phyloP scores from a whole-genome alignment of 148 eudicot genomes.

The Oxyria digyna region DNA sequence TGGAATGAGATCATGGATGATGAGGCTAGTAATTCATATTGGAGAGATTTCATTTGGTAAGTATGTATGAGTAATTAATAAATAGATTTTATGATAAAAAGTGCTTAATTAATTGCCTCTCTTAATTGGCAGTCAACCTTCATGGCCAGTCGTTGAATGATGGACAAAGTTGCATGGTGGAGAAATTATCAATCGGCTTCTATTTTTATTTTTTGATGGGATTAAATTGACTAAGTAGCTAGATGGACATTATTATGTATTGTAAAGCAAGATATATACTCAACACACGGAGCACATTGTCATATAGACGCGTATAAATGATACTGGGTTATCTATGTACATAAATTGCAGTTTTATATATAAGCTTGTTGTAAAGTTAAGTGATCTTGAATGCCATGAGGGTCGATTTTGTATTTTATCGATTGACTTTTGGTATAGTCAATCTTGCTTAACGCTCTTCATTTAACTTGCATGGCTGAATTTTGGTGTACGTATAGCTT shows the following conservation, averaged over 20 bases:
- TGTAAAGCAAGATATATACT: not conserved
- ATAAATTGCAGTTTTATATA: not conserved
- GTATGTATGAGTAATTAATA: not conserved
- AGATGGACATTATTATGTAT: not conserved
- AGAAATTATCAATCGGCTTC: not conserved
- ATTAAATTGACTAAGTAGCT: not conserved
- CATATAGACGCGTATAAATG: not conserved
- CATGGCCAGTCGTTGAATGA: conserved; percentile 20
- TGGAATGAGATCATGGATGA: conserved; percentile 29
- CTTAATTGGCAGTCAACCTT: conserved; percentile 33
- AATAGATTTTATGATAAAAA: too few species aligned
- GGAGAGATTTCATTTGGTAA: conserved; percentile 43
- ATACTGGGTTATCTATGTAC: not conserved
- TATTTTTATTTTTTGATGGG: not conserved
- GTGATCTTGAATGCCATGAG: not conserved
- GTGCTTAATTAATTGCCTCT: not conserved
- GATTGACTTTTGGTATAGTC: too few species aligned
- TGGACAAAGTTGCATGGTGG: not conserved
- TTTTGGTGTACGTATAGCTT: too few species aligned
- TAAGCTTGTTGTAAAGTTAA: not conserved
- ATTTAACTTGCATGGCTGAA: too few species aligned
- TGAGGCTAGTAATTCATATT: conserved; percentile 31
- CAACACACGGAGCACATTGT: not conserved
- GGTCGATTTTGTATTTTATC: too few species aligned
- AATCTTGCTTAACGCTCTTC: too few species aligned